Base-by-base conservation (phyloP, 495 filamentous ascomycete genomes). In the Trichoderma gamsii region DNA sequence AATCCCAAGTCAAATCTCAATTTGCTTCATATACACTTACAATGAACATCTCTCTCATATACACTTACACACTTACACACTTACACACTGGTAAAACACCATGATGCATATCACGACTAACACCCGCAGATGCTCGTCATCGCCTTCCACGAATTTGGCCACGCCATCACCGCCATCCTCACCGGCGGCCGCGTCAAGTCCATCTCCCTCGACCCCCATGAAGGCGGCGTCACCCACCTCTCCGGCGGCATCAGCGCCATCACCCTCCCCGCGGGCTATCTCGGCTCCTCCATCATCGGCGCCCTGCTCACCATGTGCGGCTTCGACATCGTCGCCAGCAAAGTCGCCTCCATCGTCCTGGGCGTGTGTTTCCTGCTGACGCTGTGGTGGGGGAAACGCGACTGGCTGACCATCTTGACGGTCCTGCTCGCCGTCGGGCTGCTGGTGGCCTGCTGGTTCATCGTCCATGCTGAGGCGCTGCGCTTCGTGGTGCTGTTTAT, bases 131-230 rank as follows among this genome's bases (percentile, higher is more conserved):
- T 93, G 90, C 84, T 93, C 43, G 89, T 92, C 13, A 93, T 93
- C 65, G 90, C 90, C 41, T 93, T 92, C 78, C 90, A 93, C 80
- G 90, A 93, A 75, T 93, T 92, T 76, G 85, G 87, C 41, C 90
- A 93, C 79, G 90, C 90, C 59, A 87, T 89, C 70, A 87, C 87
- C 6, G 87, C 89, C 51, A 83, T 86, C 70, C 86, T 88, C 63
- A 93, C 90, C 0, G 90, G 90, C 56, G 90, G 90, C 7, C 79
- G 79, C 61, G 90, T 93, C 49, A 85, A 90, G 67, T 88, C 86
- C n/a, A 93, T 79, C 66, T 66, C 65, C 1, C 73, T 81, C 43
- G 88, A 91, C 75, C 88, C 87, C 3, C 80, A 85, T 67, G 87
- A 91, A 75, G 88, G 90, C 67, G 89, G 89, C 38, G 89, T 91